Evolutionary conservation across 2,329 filamentous ascomycete species (phyloP), one percentile per base, ranked within the genome.

Genomic region (Trichoderma sp.): DNA sequence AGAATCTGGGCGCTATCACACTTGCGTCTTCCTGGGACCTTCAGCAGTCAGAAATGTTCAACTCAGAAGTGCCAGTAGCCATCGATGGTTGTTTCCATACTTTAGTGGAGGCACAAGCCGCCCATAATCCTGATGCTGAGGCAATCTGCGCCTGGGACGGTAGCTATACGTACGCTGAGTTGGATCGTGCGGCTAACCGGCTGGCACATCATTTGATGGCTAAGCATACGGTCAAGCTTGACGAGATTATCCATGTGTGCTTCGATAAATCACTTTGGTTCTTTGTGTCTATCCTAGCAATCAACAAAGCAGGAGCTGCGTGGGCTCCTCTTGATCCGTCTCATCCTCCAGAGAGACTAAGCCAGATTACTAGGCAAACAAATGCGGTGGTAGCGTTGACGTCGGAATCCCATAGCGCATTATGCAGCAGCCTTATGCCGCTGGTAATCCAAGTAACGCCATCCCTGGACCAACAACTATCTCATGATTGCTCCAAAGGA

Each of bases 121-220:
- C 4, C 10, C 10, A 35, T 16, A 40, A n/a, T 2, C 69, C 69
- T 4, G 8, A 69, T 11, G 59, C 65, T 5, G 14, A 14, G 19
- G 68, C 68, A 1, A 66, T 69, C 16, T 33, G 56, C 11, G 47
- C 66, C 3, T 71, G 70, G 67, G 70, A 71, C 29, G 69, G 81
- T 78, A 19, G 67, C 72, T 56, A 78, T 80, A 81, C 80, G 7
- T 83, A 83, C 68, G 64, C 73, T 49, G 76, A 83, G 40, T 73
- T 83, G 35, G 52, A 72, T 31, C n/a, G 3, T 4, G 59, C 65
- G 27, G 47, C 69, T 8, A 69, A 69, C 27, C 58, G 65, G 10
- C 53, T 73, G 24, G 72, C 72, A 0, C 27, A 55, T 49, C 31
- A 71, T 33, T 37, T 73, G 0, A 60, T 70, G 37, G 14, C 24